Conservation (phyloP, 2,329 filamentous ascomycete genomes). For the Aspergillus pseudonomiae region DNA sequence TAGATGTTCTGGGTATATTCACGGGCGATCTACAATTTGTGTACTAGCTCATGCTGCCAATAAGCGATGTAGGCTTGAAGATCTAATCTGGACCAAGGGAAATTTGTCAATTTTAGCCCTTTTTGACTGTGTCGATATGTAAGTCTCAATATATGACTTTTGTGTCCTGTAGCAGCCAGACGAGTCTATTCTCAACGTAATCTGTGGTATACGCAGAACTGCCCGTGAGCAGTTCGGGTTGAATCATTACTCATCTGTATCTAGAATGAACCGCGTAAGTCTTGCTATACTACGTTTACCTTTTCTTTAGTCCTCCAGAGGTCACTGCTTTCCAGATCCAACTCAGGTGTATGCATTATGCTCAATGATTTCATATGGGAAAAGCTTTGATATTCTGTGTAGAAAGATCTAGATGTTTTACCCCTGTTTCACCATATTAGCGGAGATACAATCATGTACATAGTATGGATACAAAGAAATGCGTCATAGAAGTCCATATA, state of each 20-base stretch:
- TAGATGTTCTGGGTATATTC: not conserved
- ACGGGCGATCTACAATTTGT: not conserved
- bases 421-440: not conserved
- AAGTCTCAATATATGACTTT: too few species aligned
- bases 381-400: not conserved
- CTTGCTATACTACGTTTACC: too few species aligned
- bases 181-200: too few species aligned
- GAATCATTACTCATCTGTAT: too few species aligned
- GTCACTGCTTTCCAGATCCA: not conserved
- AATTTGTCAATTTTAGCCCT: too few species aligned
- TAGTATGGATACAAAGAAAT: not conserved
- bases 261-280: too few species aligned
- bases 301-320: not conserved
- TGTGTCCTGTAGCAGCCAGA: too few species aligned
- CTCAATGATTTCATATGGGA: not conserved
- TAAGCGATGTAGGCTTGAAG: not conserved
- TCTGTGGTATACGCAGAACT: too few species aligned
- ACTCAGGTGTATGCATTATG: not conserved
- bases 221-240: too few species aligned
- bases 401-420: not conserved
- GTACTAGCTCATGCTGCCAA: not conserved
- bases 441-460: not conserved
- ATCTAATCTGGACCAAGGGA: not conserved
- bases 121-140: too few species aligned
- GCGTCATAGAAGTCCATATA: not conserved